Evolutionary conservation across 2,329 filamentous ascomycete species (phyloP), one percentile per base, ranked within the genome.

Genomic region (Raffaelea ambrosiae): DNA sequence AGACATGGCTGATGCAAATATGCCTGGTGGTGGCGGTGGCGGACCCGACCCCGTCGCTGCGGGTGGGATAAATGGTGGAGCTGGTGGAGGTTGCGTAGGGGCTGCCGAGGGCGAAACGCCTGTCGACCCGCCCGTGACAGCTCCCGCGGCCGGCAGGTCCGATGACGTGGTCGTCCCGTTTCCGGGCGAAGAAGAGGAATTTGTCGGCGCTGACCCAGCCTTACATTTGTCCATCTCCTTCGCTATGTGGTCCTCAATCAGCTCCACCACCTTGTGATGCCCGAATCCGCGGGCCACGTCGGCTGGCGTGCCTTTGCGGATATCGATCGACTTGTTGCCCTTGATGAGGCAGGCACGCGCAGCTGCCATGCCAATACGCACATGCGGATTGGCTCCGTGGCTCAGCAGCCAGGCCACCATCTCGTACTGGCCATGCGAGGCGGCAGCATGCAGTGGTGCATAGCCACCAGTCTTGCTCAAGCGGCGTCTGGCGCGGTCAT

Each of bases 251-350:
- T 48, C 47, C 18, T 48, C 42, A 14, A 48, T 35, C 9, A 45
- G 5, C 3, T 26, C 23, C 3, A 42, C 47, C 9, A 38, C 40
- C 11, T 42, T 36, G 10, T 48, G 42, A 19, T 48, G 29, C 3
- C 47, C 47, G 29, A 45, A 48, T 1, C 33, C 29, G 9, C 47
- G 47, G 10, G 47, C 47, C n/a, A 48, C 19, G 11, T 48, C 36
- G 42, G 22, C 29, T 2, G 47, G 42, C 3, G 47, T 48, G 40
- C 36, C 36, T 5, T 38, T 42, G 2, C 4, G 22, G 20, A 39
- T 19, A 19, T 23, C n/a, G 16, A 36, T 23, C n/a, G 33, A 14
- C 23, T 43, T 40, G 46, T 42, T 29, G 7, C 26, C 41, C 18
- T 48, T 39, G 23, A 35, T 36, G 4, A 48, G 38, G 18, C 47